Conservation (phyloP, 2,329 filamentous ascomycete species). For the Alternaria infectoria region DNA sequence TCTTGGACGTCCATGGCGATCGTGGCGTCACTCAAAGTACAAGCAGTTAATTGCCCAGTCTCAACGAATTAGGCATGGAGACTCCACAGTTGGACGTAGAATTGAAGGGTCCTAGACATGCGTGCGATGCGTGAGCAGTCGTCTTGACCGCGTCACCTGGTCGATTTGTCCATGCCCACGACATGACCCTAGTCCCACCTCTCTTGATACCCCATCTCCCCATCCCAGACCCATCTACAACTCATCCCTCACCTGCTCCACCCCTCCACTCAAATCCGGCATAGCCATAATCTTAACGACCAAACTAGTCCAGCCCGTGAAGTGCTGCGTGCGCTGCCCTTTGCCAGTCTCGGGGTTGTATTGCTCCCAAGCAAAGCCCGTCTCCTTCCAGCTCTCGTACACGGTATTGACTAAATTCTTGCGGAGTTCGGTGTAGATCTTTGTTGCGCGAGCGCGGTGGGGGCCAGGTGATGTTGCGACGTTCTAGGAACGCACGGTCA, state of each 20-base stretch:
- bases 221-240: slow-evolving; percentile 19
- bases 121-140: too few relatives aligned
- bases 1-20: neutral
- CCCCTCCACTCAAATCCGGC: slow-evolving; percentile 66
- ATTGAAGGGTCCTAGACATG: too few relatives aligned
- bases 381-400: slow-evolving; percentile 84
- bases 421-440: slow-evolving; percentile 77
- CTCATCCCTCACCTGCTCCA: slow-evolving; percentile 36
- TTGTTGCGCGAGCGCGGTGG: slow-evolving; percentile 69
- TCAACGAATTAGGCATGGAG: neutral
- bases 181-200: too few relatives aligned
- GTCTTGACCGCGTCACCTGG: too few relatives aligned
- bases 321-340: slow-evolving; percentile 96
- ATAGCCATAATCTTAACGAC: slow-evolving; percentile 98
- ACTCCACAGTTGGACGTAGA: neutral
- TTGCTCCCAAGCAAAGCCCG: slow-evolving; percentile 98
- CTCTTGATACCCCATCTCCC: neutral
- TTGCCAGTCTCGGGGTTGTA: slow-evolving; percentile 92
- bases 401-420: slow-evolving; percentile 89
- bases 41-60: neutral
- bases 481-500: slow-evolving; percentile 54
- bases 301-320: slow-evolving; percentile 98
- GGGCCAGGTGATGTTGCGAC: slow-evolving; percentile 70
- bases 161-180: too few relatives aligned
- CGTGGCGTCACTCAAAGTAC: neutral